phyloP scores from a whole-genome alignment of 148 eudicot species.

The Nepenthes gracilis region DNA sequence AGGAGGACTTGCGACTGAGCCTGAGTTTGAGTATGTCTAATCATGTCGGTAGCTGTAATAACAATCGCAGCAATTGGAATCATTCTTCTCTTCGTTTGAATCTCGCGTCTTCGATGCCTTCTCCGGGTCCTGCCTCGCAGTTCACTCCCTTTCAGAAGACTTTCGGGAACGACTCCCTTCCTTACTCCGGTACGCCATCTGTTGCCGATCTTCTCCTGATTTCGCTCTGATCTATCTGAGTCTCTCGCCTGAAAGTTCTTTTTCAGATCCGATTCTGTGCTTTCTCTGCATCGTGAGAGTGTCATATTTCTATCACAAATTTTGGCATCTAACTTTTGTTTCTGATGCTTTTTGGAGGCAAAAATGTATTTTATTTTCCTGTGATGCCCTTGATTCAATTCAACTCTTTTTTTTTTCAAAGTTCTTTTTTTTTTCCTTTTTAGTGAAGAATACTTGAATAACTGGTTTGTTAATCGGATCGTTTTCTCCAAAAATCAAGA shows the following conservation, averaged over 20 bases:
- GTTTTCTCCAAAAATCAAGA: too few relatives aligned
- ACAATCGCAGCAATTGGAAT: background rate
- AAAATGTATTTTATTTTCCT: too few relatives aligned
- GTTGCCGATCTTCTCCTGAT: background rate
- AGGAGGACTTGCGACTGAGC: constrained; percentile 7
- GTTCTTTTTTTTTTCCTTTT: too few relatives aligned
- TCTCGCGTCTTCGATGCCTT: background rate
- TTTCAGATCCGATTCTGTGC: too few relatives aligned
- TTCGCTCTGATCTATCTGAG: background rate
- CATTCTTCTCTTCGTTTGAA: constrained; percentile 5
- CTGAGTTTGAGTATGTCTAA: background rate
- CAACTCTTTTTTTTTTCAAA: too few relatives aligned
- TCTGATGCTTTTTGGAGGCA: too few relatives aligned
- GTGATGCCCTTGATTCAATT: too few relatives aligned
- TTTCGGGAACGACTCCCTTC: constrained; percentile 1
- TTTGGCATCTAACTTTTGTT: too few relatives aligned
- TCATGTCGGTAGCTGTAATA: background rate
- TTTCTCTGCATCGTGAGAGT: too few relatives aligned
- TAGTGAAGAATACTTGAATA: too few relatives aligned
- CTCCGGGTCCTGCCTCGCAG: background rate
- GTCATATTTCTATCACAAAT: too few relatives aligned
- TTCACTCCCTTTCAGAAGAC: background rate
- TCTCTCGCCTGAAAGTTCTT: background rate
- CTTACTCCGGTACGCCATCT: background rate
- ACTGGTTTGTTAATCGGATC: too few relatives aligned